Evolutionary conservation across 768 basidiomycete genomes (phyloP).

Genomic region (Lentinula aciculospora): DNA sequence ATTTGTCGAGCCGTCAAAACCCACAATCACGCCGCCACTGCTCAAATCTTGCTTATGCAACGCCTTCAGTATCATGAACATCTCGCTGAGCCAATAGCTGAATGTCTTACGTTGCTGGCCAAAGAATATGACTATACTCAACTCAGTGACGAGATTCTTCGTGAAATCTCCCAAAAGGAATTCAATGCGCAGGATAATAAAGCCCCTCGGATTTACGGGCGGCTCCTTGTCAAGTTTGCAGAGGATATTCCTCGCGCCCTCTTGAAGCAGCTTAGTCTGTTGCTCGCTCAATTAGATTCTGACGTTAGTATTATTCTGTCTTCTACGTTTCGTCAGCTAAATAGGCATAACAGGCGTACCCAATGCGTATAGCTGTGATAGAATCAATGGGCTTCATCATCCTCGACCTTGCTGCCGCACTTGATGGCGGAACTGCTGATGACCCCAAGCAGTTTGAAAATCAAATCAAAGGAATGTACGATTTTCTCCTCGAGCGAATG

Average conservation of each 20-base stretch:
- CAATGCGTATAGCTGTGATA: slow-evolving; percentile 92
- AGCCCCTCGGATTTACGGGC: slow-evolving; percentile 78
- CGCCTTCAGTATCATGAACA: slow-evolving; percentile 92
- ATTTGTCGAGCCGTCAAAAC: slow-evolving; percentile 90
- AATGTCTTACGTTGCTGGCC: slow-evolving; percentile 72
- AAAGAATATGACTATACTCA: slow-evolving; percentile 87
- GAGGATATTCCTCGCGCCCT: slow-evolving; percentile 78
- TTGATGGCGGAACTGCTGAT: slow-evolving; percentile 41
- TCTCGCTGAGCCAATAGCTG: slow-evolving; percentile 90
- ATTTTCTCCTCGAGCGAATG: slow-evolving; percentile 80
- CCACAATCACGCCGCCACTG: slow-evolving; percentile 77
- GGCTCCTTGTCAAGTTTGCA: slow-evolving; percentile 75
- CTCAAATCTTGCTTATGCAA: slow-evolving; percentile 89
- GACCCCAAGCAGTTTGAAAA: slow-evolving; percentile 46
- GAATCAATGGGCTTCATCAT: slow-evolving; percentile 88
- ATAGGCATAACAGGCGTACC: slow-evolving; percentile 63
- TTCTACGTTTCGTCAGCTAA: not conserved
- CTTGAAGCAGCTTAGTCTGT: slow-evolving; percentile 83
- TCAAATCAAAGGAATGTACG: slow-evolving; percentile 76
- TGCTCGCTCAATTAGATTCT: slow-evolving; percentile 84
- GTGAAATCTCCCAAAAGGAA: slow-evolving; percentile 75
- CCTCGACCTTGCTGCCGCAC: slow-evolving; percentile 61
- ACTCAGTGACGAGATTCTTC: slow-evolving; percentile 85
- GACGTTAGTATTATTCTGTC: slow-evolving; percentile 52
- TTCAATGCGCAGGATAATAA: slow-evolving; percentile 74